Evolutionary conservation across 108 stramenopile genomes (phyloP), one percentile per base, ranked within the genome.

Genomic region (Parietichytrium sp.): DNA sequence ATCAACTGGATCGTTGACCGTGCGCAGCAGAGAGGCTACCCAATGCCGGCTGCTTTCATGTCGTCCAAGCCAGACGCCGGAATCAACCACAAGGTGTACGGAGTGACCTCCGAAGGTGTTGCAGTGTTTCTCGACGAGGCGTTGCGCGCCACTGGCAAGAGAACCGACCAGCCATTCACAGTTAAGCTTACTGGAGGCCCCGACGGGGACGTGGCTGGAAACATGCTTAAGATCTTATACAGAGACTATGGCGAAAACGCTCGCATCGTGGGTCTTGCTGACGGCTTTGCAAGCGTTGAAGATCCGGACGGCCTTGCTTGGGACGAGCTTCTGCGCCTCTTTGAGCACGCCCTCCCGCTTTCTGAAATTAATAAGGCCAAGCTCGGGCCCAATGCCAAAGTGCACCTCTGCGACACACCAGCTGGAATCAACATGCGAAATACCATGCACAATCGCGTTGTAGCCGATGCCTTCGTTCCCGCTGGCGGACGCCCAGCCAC

Each of bases 151-250:
- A 72, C 55, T 8, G 55, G 55, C 10, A 38, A 42, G 7, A 38
- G 42, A 30, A 23, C 25, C 1, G 42, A 18, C 10, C 48, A 85
- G 80, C 81, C 72, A 3, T 98, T 98, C 86, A 94, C 94, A 6
- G 85, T 97, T 84, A 96, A 96, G 86, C 89, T 98, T 54, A 97
- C 96, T 0, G 98, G 98, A 36, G 98, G 98, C 18, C 96, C 98
- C 0, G 96, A 98, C 90, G 98, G 98, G 29, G 98, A 98, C 81
- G 98, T 98, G 3, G 98, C 93, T 25, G 98, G 98, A 15, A 98
- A 98, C 85, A 93, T 96, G 86, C 90, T 98, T 55, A 94, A 94
- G 78, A 97, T 98, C 79, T 83, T 98, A 79, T 77, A 89, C 82
- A 92, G 98, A 1, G 98, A 98, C 55, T 98, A 98, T 83, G 94